Evolutionary conservation across 768 basidiomycete genomes (phyloP).

Genomic region (Podaxis sp.): DNA sequence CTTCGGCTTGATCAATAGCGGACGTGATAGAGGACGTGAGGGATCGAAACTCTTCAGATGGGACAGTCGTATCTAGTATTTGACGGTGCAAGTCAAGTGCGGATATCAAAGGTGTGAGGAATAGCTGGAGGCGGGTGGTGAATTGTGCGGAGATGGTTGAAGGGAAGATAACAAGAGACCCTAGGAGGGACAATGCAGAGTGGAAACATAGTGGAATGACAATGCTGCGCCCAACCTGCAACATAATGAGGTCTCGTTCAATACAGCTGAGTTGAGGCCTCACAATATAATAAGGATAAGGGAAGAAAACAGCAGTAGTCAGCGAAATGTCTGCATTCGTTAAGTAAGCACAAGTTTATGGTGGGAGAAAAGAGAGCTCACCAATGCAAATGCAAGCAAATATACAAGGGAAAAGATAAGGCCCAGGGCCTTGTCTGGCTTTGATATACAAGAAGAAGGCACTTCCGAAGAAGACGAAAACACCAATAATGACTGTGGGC

Average conservation of each 20-base stretch:
- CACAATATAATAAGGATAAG: slow-evolving; percentile 60
- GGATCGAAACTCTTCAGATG: slow-evolving; percentile 36
- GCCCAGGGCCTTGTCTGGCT: slow-evolving; percentile 60
- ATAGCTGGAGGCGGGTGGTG: slow-evolving; percentile 43
- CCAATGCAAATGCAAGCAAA: slow-evolving; percentile 63
- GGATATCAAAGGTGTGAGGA: slow-evolving; percentile 46
- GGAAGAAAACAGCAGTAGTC: slow-evolving; percentile 58
- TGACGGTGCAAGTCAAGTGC: slow-evolving; percentile 45
- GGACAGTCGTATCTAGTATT: slow-evolving; percentile 42
- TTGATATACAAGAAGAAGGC: slow-evolving; percentile 57
- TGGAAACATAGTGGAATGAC: slow-evolving; percentile 61
- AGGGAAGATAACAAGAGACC: slow-evolving; percentile 60
- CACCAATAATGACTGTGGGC: slow-evolving; percentile 57
- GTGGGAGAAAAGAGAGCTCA: slow-evolving; percentile 22
- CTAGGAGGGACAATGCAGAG: slow-evolving; percentile 50
- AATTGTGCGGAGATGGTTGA: slow-evolving; percentile 60
- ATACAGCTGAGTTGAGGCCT: slow-evolving; percentile 11
- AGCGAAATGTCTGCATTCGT: slow-evolving; percentile 49
- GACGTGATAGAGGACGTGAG: slow-evolving; percentile 28
- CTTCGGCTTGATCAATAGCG: slow-evolving; percentile 41
- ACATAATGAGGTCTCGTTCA: background rate
- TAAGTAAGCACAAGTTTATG: background rate
- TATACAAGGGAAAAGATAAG: slow-evolving; percentile 53
- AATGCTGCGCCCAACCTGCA: slow-evolving; percentile 47
- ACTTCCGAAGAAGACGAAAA: slow-evolving; percentile 65